Conservation (phyloP, 164 flowering plant species). For the Cinnamomum micranthum region DNA sequence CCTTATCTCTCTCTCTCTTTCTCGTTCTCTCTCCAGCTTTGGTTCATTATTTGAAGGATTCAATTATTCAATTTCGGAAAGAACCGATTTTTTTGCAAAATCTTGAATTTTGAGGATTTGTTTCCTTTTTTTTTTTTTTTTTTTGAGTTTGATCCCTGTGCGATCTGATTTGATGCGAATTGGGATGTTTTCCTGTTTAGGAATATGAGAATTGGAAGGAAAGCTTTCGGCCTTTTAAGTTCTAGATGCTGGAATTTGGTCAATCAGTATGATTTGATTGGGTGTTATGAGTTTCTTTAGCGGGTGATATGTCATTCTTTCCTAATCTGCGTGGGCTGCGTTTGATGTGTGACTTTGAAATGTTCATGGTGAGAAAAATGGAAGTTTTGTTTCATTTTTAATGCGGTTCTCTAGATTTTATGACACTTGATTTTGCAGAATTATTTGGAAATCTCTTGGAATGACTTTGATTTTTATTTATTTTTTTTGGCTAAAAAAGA, state of each 20-base stretch:
- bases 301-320: too few species aligned
- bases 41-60: neutral
- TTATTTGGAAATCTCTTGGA: neutral
- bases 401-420: neutral
- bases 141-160: neutral
- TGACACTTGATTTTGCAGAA: neutral
- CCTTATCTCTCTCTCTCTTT: neutral
- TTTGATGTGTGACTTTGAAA: neutral
- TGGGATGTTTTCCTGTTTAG: neutral
- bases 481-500: too few species aligned
- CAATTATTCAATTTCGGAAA: too few species aligned
- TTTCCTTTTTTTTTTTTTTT: neutral
- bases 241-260: neutral
- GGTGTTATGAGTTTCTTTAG: neutral
- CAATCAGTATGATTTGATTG: neutral
- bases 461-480: neutral
- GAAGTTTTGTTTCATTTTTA: neutral
- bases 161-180: neutral
- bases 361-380: neutral
- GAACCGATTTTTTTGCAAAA: neutral
- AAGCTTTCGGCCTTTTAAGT: neutral
- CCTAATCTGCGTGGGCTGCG: neutral
- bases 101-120: neutral
- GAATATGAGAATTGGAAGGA: neutral
- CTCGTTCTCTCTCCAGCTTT: neutral